phyloP scores from a whole-genome alignment of 306 rosid genomes.

The Prunus salicina region DNA sequence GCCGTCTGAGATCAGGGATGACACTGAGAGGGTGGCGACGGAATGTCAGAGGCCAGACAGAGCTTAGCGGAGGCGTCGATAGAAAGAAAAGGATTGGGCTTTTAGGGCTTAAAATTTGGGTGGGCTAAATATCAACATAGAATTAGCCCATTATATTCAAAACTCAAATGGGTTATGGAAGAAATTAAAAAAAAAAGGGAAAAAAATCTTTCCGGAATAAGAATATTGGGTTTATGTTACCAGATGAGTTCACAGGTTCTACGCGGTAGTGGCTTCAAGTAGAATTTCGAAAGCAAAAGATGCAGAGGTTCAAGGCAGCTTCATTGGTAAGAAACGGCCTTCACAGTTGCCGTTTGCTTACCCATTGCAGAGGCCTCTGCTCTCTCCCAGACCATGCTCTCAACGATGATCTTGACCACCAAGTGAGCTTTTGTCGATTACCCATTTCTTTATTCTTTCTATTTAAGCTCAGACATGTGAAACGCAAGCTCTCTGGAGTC shows the following conservation, averaged over 20 bases:
- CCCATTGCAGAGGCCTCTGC: slow-evolving; percentile 30
- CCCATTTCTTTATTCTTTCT: slow-evolving; percentile 1
- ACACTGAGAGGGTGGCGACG: no score
- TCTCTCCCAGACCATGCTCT: slow-evolving; percentile 25
- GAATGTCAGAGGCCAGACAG: no score
- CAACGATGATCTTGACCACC: slow-evolving; percentile 33
- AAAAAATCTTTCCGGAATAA: no score
- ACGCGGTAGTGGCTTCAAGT: not conserved
- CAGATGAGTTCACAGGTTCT: no score
- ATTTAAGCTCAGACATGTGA: not conserved
- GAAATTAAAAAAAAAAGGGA: not conserved
- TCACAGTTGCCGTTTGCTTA: slow-evolving; percentile 13
- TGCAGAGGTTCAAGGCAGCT: slow-evolving; percentile 34
- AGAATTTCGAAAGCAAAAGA: slow-evolving; percentile 18
- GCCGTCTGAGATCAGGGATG: no score
- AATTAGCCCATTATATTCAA: no score
- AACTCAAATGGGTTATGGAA: no score
- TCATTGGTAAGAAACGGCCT: slow-evolving; percentile 24
- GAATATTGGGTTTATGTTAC: no score
- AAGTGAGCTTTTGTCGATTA: slow-evolving; percentile 23
- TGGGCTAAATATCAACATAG: no score
- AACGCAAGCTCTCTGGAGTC: not conserved
- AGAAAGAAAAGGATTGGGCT: no score
- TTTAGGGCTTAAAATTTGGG: no score
- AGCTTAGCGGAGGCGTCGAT: no score